phyloP scores from a whole-genome alignment of 495 filamentous ascomycete genomes.

The Tuber magnatum region DNA sequence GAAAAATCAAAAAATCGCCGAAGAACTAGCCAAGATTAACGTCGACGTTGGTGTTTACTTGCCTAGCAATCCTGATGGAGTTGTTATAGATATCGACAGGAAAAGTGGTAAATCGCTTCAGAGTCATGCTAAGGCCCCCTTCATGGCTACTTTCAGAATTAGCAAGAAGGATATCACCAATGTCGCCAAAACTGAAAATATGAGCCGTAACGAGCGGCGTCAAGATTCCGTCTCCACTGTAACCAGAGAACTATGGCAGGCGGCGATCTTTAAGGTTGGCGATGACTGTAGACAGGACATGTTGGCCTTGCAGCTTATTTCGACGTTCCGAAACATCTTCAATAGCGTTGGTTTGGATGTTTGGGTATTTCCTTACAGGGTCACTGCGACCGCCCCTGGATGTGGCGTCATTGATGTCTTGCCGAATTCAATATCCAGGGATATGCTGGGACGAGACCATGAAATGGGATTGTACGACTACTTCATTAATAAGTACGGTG shows the following conservation, averaged over 20 bases:
- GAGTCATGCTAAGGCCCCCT: constrained; percentile 95
- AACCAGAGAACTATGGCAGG: constrained; percentile 92
- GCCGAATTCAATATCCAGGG: constrained; percentile 93
- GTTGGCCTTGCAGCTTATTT: constrained; percentile 93
- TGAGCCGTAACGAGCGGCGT: constrained; percentile 40
- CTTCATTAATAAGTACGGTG: constrained; percentile 93
- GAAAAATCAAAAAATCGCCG: constrained; percentile 98
- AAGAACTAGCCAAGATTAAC: constrained; percentile 92
- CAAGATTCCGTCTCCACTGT: constrained; percentile 42
- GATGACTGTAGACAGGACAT: constrained; percentile 98
- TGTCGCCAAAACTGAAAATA: constrained; percentile 44
- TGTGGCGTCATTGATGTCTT: constrained; percentile 98
- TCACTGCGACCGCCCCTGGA: constrained; percentile 95
- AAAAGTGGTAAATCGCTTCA: constrained; percentile 96
- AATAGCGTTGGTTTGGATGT: constrained; percentile 88
- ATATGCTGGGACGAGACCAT: constrained; percentile 96
- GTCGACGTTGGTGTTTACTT: constrained; percentile 96
- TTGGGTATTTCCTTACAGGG: constrained; percentile 92
- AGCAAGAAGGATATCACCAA: constrained; percentile 60
- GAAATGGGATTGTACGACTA: constrained; percentile 98
- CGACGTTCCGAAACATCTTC: constrained; percentile 94
- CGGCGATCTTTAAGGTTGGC: constrained; percentile 98
- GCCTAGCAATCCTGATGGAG: constrained; percentile 91
- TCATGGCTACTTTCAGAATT: constrained; percentile 97
- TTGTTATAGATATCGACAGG: constrained; percentile 93